Evolutionary conservation across 83 land plant species (phyloP).

Genomic region (Thuja plicata): DNA sequence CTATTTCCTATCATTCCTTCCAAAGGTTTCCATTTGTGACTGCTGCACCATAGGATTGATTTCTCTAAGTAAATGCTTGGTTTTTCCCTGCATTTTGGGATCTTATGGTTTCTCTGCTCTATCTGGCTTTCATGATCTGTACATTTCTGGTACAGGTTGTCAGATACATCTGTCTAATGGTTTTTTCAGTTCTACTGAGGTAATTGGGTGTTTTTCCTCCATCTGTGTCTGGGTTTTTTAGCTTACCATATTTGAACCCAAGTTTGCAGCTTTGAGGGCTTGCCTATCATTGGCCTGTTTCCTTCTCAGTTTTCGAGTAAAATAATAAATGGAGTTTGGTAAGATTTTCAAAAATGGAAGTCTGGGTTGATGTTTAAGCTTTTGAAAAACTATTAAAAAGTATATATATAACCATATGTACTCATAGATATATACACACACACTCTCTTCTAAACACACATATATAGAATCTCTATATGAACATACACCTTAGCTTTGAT

Average conservation of each 20-base stretch:
- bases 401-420: no score
- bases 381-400: neutral
- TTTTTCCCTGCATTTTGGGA: neutral
- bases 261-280: neutral
- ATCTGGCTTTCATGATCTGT: neutral
- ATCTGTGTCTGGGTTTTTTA: neutral
- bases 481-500: no score
- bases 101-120: neutral
- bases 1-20: neutral
- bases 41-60: neutral
- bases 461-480: neutral
- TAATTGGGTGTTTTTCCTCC: neutral
- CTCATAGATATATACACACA: neutral
- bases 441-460: neutral
- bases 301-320: neutral
- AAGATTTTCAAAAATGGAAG: neutral
- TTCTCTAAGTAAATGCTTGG: neutral
- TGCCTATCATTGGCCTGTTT: neutral
- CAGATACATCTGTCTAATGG: neutral
- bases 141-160: neutral
- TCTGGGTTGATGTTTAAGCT: neutral
- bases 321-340: neutral
- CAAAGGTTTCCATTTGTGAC: neutral
- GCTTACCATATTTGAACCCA: neutral
- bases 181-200: neutral